Conservation (phyloP, 495 filamentous ascomycete genomes). For the Podospora didyma region DNA sequence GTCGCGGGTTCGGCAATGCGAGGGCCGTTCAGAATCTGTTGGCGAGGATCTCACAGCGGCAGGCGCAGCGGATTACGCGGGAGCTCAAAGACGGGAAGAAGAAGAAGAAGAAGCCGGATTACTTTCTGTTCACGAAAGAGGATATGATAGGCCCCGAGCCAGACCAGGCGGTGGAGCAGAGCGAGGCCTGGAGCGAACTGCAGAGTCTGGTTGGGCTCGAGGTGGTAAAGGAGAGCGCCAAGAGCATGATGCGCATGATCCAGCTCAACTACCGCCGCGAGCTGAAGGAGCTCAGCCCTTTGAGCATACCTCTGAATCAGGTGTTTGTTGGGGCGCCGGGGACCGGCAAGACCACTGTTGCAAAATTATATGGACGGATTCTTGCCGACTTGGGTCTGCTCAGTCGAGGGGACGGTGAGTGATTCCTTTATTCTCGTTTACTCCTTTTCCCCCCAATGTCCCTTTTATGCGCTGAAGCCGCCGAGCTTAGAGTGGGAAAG, state of each 20-base stretch:
- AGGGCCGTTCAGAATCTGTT: conserved; percentile 60
- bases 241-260: conserved; percentile 54
- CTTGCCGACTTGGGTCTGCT: conserved; percentile 58
- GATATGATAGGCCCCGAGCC: conserved; percentile 69
- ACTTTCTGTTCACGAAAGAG: conserved; percentile 51
- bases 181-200: conserved; percentile 56
- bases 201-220: conserved; percentile 57
- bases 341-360: conserved; percentile 75
- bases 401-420: conserved; percentile 57
- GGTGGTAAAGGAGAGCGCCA: conserved; percentile 59
- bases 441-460: conserved; percentile 21
- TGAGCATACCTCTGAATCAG: conserved; percentile 60
- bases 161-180: conserved; percentile 41
- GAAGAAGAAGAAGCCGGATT: conserved; percentile 29
- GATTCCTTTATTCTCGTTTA: not conserved
- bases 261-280: conserved; percentile 60
- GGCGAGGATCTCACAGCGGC: conserved; percentile 49
- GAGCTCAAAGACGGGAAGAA: conserved; percentile 24
- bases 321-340: conserved; percentile 69
- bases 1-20: conserved; percentile 70
- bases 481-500: no score
- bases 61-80: conserved; percentile 49
- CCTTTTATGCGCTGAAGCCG: no score
- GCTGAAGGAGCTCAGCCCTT: conserved; percentile 49
- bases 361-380: conserved; percentile 67